These are phyloP conservation scores for Magnolia kwangsiensis DNA, from an alignment of 164 flowering plant species.

Conservation along the genomic window DNA sequence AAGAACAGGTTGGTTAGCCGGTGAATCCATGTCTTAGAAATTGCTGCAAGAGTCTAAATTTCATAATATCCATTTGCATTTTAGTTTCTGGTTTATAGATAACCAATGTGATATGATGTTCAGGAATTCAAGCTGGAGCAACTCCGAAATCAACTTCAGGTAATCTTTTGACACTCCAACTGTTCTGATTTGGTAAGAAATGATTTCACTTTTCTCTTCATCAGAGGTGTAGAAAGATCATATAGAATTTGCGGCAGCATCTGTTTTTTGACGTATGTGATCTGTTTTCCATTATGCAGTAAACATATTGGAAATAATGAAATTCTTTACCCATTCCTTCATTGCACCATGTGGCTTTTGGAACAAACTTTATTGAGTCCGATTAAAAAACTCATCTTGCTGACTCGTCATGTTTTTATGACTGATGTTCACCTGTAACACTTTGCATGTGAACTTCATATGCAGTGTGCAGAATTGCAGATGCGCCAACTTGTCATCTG, in stretches of 20 bases:
- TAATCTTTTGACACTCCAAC: conserved; percentile 13
- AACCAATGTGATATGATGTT: conserved; percentile 5
- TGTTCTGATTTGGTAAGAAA: not conserved
- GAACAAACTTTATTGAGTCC: not conserved
- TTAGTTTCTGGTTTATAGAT: not conserved
- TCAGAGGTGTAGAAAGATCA: not conserved
- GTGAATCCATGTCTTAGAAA: not conserved
- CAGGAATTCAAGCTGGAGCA: conserved; percentile 75
- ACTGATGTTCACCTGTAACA: too few species aligned
- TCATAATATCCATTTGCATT: not conserved
- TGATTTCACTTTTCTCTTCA: not conserved
- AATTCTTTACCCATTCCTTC: not conserved
- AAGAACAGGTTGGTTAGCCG: conserved; percentile 68
- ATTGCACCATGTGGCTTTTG: not conserved
- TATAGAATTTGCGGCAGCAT: not conserved
- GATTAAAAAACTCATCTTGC: too few species aligned
- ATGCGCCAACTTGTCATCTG: too few species aligned
- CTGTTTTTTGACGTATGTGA: not conserved
- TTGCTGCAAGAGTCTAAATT: not conserved
- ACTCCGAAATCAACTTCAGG: conserved; percentile 68
- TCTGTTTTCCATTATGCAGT: not conserved
- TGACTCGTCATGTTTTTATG: too few species aligned
- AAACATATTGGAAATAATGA: not conserved
- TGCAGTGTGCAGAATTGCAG: too few species aligned
- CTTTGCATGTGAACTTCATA: too few species aligned